These are phyloP conservation scores for Protomyces arabidopsidicola DNA, from an alignment of 1,139 yeast species.

Conservation along the genomic window DNA sequence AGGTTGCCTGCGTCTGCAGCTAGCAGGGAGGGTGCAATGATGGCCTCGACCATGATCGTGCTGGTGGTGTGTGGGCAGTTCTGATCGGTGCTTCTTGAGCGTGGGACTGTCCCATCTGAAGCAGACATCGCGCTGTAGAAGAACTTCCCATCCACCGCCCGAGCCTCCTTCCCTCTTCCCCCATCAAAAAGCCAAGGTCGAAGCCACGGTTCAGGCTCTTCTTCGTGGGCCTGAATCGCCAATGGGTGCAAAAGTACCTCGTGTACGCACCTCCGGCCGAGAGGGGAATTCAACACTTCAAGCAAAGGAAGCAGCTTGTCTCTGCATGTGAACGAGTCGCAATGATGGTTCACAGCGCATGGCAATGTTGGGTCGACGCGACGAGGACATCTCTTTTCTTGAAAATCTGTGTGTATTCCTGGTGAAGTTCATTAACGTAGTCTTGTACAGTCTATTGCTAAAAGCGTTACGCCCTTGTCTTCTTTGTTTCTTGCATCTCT, in stretches of 20 bases:
- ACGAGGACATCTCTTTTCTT: conserved; percentile 16
- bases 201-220: conserved; percentile 28
- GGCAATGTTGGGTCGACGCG: conserved; percentile 28
- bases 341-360: not conserved
- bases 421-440: not conserved
- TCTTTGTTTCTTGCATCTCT: too few species aligned
- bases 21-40: conserved; percentile 91
- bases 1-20: conserved; percentile 50
- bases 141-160: not conserved
- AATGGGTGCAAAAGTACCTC: conserved; percentile 2
- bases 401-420: not conserved
- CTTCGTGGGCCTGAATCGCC: conserved; percentile 26
- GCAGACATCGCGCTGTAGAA: not conserved
- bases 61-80: not conserved
- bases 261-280: conserved; percentile 11
- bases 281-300: conserved; percentile 10
- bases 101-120: not conserved
- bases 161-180: not conserved
- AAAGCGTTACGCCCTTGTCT: too few species aligned
- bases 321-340: conserved; percentile 23
- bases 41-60: conserved; percentile 43
- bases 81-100: not conserved
- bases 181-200: conserved; percentile 22
- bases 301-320: conserved; percentile 27
- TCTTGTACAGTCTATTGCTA: too few species aligned